phyloP scores from a whole-genome alignment of 225 moss, liverwort and hornwort genomes.

The Polytrichum commune region DNA sequence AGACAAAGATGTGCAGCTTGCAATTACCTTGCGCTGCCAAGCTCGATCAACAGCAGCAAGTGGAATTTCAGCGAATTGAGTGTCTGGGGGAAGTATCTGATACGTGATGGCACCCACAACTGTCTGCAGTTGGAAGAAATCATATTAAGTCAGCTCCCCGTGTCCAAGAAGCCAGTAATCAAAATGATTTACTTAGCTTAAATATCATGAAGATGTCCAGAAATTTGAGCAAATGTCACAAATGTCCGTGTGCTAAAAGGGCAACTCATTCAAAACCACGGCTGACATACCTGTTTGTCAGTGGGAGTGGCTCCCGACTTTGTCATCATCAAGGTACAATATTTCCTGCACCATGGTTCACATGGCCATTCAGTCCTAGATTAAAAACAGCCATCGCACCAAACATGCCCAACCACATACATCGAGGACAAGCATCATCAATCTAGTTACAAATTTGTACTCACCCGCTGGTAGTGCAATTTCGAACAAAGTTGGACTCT shows the following conservation, averaged over 20 bases:
- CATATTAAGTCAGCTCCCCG: no score
- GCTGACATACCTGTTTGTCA: slow-evolving; percentile 35
- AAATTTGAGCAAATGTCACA: no score
- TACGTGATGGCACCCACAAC: slow-evolving; percentile 72
- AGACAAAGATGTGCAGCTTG: not conserved
- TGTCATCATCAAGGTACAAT: slow-evolving; percentile 65
- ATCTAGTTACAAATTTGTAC: not conserved
- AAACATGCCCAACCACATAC: no score
- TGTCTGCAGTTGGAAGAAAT: slow-evolving; percentile 15
- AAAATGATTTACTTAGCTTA: no score
- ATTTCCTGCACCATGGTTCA: slow-evolving; percentile 57
- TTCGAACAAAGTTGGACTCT: slow-evolving; percentile 75
- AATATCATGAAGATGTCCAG: no score
- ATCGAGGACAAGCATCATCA: no score
- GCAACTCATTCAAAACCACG: not conserved
- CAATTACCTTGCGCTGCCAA: slow-evolving; percentile 64
- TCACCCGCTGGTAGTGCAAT: slow-evolving; percentile 71
- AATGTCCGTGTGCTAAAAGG: no score
- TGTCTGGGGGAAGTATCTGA: slow-evolving; percentile 80
- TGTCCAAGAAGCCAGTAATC: no score
- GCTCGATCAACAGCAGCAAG: slow-evolving; percentile 67
- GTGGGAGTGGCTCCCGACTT: slow-evolving; percentile 18
- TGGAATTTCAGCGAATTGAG: slow-evolving; percentile 78
- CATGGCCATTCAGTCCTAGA: no score
- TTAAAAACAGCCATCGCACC: no score